phyloP scores from a whole-genome alignment of 768 basidiomycete genomes.

The Amanita fuliginea region DNA sequence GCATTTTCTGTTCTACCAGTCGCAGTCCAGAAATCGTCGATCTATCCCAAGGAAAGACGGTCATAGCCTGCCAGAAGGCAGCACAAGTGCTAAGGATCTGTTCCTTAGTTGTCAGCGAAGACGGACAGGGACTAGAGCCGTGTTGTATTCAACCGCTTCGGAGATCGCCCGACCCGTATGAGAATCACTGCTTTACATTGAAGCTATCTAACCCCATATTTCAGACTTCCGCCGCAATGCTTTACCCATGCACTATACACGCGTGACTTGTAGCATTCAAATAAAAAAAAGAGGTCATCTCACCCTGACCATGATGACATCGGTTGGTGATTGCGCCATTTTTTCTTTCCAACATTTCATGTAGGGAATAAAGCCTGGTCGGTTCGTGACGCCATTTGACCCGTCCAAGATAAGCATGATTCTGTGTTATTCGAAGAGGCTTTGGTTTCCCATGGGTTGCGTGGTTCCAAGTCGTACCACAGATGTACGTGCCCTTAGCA shows the following conservation, averaged over 20 bases:
- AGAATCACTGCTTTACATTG: neutral
- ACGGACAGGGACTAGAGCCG: conserved; percentile 19
- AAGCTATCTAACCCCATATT: conserved; percentile 2
- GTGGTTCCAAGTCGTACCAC: too few relatives aligned
- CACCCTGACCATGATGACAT: conserved; percentile 26
- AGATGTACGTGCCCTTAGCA: too few relatives aligned
- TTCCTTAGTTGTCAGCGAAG: conserved; percentile 12
- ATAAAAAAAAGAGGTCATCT: conserved; percentile 12
- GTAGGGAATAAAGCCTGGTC: neutral
- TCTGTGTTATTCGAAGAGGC: too few relatives aligned
- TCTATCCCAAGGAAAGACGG: conserved; percentile 12
- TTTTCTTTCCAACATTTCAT: neutral
- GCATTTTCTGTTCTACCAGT: neutral
- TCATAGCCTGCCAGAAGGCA: conserved; percentile 5
- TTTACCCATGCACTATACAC: conserved; percentile 27
- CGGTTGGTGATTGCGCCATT: conserved; percentile 15
- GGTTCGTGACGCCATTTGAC: too few relatives aligned
- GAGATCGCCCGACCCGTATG: conserved; percentile 15
- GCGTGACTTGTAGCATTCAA: conserved; percentile 23
- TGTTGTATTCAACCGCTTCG: conserved; percentile 14
- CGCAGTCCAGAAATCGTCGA: conserved; percentile 13
- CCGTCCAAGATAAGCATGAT: too few relatives aligned
- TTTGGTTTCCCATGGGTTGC: too few relatives aligned
- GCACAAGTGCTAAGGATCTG: conserved; percentile 18
- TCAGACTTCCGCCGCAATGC: conserved; percentile 19